Base-by-base conservation (phyloP, 345 rosid genomes). In the Dipteronia dyeriana region DNA sequence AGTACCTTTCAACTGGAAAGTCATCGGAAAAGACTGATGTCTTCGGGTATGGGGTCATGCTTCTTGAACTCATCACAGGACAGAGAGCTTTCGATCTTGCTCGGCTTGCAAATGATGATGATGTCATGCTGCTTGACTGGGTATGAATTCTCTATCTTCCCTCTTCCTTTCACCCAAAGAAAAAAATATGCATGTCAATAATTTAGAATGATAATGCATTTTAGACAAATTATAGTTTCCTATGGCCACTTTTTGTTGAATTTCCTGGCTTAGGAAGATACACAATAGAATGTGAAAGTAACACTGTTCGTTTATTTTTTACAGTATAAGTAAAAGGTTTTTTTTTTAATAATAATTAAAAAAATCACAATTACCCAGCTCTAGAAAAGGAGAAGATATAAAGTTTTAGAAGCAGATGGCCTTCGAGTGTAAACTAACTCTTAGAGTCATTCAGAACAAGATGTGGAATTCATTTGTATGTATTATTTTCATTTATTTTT, bases 11-110 rank as follows among this genome's bases (percentile, higher is more conserved):
- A 11, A 91, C 97, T 5, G 99, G 98, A 70, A 89, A 90, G 86
- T 92, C 99, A 11, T 87, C 95, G 0, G 99, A 95, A 88, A 95
- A 92, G 86, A 95, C 95, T n/a, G 99, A 95, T 84, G 99, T 95
- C 68, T 95, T 95, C 76, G 98, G 97, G 43, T 95, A 93, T n/a
- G 98, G 98, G 2, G 92, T 93, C 73, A 93, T 91, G 99, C 99
- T 95, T 89, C 98, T 95, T 26, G 99, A 95, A 81, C 93, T 95
- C 70, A 91, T 95, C 67, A 93, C 97, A 22, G 99, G 99, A 76
- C 98, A 93, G 78, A 89, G 92, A 81, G 98, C 98, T 69, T 91
- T 91, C 9, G 97, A 95, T 86, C 95, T 95, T 81, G 97, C 98
- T 85, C 91, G 99, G 78, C 93, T 91, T 75, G 99, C 99, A 74